Evolutionary conservation across 164 flowering plant genomes (phyloP).

Genomic region (Chloranthus sessilifolius): DNA sequence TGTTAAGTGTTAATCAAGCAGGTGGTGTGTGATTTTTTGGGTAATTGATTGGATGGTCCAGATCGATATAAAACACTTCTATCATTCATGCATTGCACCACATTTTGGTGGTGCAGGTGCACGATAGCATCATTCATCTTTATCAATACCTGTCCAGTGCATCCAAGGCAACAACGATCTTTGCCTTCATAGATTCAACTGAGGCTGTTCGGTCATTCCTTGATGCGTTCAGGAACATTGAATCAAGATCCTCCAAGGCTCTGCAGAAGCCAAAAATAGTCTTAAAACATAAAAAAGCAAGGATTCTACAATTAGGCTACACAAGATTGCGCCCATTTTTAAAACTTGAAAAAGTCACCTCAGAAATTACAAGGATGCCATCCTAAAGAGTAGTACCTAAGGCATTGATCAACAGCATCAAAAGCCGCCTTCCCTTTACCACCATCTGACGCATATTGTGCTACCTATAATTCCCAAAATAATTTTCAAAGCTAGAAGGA

Average conservation of each 20-base stretch:
- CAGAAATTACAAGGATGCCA: no score
- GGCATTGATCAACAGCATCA: conserved; percentile 72
- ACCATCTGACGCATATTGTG: conserved; percentile 84
- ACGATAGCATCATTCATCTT: no score
- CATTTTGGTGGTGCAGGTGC: no score
- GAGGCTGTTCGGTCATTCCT: conserved; percentile 62
- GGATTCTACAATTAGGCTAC: no score
- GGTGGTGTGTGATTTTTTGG: no score
- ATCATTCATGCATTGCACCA: no score
- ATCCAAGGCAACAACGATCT: conserved; percentile 45
- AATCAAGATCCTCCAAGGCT: conserved; percentile 87
- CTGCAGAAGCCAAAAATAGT: conserved; percentile 26
- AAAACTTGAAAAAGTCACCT: no score
- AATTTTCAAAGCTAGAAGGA: conserved; percentile 19
- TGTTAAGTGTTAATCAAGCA: no score
- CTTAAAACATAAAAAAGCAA: no score
- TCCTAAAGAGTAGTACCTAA: conserved; percentile 57
- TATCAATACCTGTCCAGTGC: conserved; percentile 66
- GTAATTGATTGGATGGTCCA: no score
- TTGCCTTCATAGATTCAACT: conserved; percentile 54
- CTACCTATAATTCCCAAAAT: conserved; percentile 57
- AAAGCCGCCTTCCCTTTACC: conserved; percentile 70
- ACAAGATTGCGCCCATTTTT: no score
- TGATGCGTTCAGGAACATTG: conserved; percentile 72
- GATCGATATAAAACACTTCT: no score